Conservation (phyloP, 1,139 yeast species). For the Taphrina sp. region DNA sequence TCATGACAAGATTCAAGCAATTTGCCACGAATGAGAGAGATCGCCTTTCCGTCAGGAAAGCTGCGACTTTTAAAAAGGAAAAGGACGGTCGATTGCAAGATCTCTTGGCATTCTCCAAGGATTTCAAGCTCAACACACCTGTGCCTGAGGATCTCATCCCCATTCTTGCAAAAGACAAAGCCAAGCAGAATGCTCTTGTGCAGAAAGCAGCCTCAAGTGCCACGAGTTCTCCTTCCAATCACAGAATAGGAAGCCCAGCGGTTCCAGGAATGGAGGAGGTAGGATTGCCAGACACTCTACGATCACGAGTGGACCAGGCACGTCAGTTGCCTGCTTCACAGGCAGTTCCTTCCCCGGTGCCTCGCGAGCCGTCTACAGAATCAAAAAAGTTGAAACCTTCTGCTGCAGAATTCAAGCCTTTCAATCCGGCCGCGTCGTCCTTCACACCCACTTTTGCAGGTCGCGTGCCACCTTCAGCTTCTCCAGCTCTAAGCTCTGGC, state of each 20-base stretch:
- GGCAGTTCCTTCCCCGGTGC: constrained; percentile 13
- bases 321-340: constrained; percentile 6
- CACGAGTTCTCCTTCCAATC: constrained; percentile 34
- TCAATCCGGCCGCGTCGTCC: constrained; percentile 30
- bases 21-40: constrained; percentile 45
- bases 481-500: constrained; percentile 17
- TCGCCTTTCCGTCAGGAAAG: constrained; percentile 42
- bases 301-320: constrained; percentile 20
- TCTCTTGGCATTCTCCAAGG: constrained; percentile 77
- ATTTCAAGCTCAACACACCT: constrained; percentile 60
- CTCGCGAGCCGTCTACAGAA: constrained; percentile 1
- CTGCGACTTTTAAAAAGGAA: constrained; percentile 48
- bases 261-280: background rate
- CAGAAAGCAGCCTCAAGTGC: constrained; percentile 41
- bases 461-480: constrained; percentile 2
- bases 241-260: background rate
- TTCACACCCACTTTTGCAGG: constrained; percentile 23
- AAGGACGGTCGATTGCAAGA: constrained; percentile 57
- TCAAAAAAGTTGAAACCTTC: constrained; percentile 22
- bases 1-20: constrained; percentile 44
- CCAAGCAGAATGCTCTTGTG: constrained; percentile 60
- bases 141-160: constrained; percentile 74
- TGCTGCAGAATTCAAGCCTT: constrained; percentile 28
- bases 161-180: constrained; percentile 65
- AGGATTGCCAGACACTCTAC: constrained; percentile 19